A percentile compares a stretch with the other conserved stretches of the same genome.
These are phyloP conservation scores for Pythium insidiosum DNA, from an alignment of 352 stramenopile genomes.

Conservation along the genomic window DNA sequence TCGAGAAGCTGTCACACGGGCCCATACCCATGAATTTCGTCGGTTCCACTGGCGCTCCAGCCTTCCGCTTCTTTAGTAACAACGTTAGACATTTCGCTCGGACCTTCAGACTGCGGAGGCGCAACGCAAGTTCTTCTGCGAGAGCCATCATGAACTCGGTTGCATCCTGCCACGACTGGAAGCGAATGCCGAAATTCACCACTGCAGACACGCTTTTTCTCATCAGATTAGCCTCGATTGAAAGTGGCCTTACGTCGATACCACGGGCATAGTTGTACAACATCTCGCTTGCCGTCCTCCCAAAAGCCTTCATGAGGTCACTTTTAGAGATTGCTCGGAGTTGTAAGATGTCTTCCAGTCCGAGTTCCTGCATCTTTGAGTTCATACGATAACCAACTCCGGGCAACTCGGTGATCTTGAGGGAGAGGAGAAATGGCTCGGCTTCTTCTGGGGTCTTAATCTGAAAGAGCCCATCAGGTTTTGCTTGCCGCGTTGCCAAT, in stretches of 20 bases:
- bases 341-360: constrained; percentile 52
- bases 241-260: constrained; percentile 59
- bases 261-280: constrained; percentile 74
- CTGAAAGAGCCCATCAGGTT: constrained; percentile 84
- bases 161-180: constrained; percentile 67
- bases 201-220: constrained; percentile 88
- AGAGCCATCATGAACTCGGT: constrained; percentile 78
- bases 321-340: constrained; percentile 41
- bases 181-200: constrained; percentile 91
- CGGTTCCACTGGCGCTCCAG: constrained; percentile 59
- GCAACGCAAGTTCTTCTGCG: constrained; percentile 55
- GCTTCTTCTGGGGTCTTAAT: constrained; percentile 36
- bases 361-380: constrained; percentile 61
- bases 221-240: constrained; percentile 59
- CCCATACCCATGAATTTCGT: constrained; percentile 86
- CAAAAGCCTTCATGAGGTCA: constrained; percentile 52
- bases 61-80: constrained; percentile 73
- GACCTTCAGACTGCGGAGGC: constrained; percentile 56
- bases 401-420: constrained; percentile 71
- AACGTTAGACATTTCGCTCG: constrained; percentile 63
- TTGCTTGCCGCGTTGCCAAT: constrained; percentile 89
- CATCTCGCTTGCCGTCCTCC: constrained; percentile 59
- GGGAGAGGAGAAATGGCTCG: constrained; percentile 51
- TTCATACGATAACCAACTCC: constrained; percentile 65
- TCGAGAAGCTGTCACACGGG: constrained; percentile 82